phyloP scores from a whole-genome alignment of 148 eudicot species.

The Amaranthus palmeri region DNA sequence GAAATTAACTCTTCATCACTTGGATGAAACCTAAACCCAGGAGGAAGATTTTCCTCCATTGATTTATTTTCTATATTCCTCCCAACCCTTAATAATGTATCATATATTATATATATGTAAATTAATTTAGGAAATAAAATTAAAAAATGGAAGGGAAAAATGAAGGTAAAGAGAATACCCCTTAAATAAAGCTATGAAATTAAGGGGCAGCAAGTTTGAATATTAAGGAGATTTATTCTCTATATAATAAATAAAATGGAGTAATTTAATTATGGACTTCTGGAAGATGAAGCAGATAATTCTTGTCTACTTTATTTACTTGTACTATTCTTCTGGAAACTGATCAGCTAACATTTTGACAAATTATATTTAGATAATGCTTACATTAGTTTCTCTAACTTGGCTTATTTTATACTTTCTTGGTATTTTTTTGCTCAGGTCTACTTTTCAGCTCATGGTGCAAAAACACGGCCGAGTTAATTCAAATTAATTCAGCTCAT shows the following conservation, averaged over 20 bases:
- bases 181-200: conserved; percentile 12
- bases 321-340: conserved; percentile 6
- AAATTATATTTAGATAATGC: conserved; percentile 5
- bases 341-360: conserved; percentile 33
- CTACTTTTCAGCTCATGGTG: too few species aligned
- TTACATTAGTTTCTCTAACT: background rate
- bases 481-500: too few species aligned
- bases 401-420: background rate
- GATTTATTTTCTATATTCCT: background rate
- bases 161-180: conserved; percentile 8
- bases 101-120: background rate
- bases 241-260: background rate
- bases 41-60: conserved; percentile 90
- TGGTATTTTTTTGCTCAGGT: background rate
- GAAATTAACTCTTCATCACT: conserved; percentile 82
- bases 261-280: background rate
- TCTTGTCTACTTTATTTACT: conserved; percentile 5
- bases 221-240: background rate
- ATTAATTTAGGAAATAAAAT: background rate
- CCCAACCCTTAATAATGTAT: too few species aligned
- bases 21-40: conserved; percentile 86
- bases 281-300: conserved; percentile 20
- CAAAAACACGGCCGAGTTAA: too few species aligned
- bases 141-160: conserved; percentile 2
- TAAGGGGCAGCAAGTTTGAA: conserved; percentile 11